phyloP scores from a whole-genome alignment of 345 rosid species.

The Theobroma cacao region DNA sequence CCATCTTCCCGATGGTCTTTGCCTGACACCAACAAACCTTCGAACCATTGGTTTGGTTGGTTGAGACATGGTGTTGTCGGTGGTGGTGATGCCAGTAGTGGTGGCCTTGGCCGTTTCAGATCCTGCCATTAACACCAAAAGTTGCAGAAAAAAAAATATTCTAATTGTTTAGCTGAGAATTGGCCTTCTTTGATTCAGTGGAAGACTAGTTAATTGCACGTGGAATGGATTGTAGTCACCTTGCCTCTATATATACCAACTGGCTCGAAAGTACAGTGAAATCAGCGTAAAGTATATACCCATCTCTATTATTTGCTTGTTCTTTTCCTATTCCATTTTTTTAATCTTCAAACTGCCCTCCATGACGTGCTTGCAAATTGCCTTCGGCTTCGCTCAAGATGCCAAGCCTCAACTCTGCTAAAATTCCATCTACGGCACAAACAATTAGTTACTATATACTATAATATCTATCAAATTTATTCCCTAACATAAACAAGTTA shows the following conservation, averaged over 20 bases:
- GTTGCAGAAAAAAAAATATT: background rate
- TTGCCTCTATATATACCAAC: conserved; percentile 9
- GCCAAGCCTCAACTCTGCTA: background rate
- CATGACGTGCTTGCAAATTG: background rate
- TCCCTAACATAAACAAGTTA: background rate
- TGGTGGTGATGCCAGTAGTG: background rate
- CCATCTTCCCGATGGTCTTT: conserved; percentile 75
- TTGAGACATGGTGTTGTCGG: conserved; percentile 12
- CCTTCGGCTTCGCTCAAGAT: background rate
- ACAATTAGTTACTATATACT: too few species aligned
- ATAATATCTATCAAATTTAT: background rate
- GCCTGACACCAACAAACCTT: conserved; percentile 62
- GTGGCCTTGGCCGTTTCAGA: conserved; percentile 23
- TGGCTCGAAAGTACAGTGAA: conserved; percentile 8
- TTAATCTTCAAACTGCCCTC: conserved; percentile 3
- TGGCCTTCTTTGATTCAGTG: conserved; percentile 2
- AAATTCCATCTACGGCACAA: background rate
- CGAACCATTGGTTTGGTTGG: conserved; percentile 30
- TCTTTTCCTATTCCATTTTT: conserved; percentile 5
- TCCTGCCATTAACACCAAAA: conserved; percentile 30
- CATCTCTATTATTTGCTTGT: conserved; percentile 27
- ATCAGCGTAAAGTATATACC: background rate
- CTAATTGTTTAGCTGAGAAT: background rate
- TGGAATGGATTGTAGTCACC: background rate
- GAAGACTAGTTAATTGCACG: conserved; percentile 8